Conservation (phyloP, 352 stramenopile genomes). For the Globisporangium parvum region DNA sequence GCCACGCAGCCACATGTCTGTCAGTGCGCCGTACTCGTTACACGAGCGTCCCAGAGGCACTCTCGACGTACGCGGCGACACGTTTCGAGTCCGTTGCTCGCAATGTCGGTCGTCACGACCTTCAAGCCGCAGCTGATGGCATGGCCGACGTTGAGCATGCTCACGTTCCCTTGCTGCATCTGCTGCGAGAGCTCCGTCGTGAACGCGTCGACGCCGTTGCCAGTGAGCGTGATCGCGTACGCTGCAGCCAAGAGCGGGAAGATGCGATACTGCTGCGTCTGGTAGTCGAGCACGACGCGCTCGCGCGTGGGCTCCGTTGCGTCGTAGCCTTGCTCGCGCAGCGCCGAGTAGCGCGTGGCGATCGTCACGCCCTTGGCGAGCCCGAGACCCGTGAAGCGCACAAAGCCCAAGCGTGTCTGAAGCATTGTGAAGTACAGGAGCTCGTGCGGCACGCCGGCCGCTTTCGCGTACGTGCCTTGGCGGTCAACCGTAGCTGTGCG, state of each 20-base stretch:
- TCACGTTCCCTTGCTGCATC: constrained; percentile 1
- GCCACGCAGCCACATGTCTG: too few relatives aligned
- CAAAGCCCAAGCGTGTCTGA: constrained; percentile 64
- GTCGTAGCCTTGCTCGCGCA: constrained; percentile 87
- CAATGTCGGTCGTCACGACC: constrained; percentile 3
- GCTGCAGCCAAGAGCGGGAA: constrained; percentile 88
- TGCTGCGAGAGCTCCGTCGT: constrained; percentile 1
- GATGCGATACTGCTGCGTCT: constrained; percentile 82
- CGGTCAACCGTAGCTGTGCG: constrained; percentile 38
- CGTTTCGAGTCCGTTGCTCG: constrained; percentile 34
- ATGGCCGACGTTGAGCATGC: constrained; percentile 2
- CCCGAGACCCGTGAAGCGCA: constrained; percentile 35
- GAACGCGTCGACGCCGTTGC: neutral
- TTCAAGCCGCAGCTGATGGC: constrained; percentile 1
- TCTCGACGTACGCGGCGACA: constrained; percentile 28
- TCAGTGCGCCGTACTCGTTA: too few relatives aligned
- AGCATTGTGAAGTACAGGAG: constrained; percentile 83
- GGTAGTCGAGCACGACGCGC: constrained; percentile 55
- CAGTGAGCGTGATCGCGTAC: constrained; percentile 58
- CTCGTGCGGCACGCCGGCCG: constrained; percentile 32
- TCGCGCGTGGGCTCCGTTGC: constrained; percentile 57
- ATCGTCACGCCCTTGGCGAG: constrained; percentile 91
- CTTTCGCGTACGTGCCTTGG: constrained; percentile 63
- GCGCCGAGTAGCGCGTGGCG: constrained; percentile 91
- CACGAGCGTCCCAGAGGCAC: neutral